Evolutionary conservation across 352 stramenopile genomes (phyloP).

Genomic region (Saprolegnia diclina): DNA sequence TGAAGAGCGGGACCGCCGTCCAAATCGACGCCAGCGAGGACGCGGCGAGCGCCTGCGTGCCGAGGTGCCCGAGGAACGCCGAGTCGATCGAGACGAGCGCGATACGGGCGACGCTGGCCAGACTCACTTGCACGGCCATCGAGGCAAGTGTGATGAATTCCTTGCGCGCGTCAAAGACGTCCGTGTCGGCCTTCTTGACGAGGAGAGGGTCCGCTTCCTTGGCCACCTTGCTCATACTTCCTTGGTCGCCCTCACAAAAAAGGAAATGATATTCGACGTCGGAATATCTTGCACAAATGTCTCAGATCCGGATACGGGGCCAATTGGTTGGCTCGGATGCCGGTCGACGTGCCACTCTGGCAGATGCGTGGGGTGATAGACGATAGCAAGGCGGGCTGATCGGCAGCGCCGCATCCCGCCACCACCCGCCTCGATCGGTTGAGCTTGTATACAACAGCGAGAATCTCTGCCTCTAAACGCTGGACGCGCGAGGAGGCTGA

Average conservation of each 20-base stretch:
- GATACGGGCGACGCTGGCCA: constrained; percentile 71
- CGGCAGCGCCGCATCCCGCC: too few species aligned
- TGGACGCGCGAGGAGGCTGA: too few species aligned
- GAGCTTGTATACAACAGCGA: too few species aligned
- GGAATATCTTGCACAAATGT: constrained; percentile 4
- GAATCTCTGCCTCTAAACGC: too few species aligned
- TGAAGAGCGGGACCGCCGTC: constrained; percentile 62
- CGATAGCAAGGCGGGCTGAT: too few species aligned
- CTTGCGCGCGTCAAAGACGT: constrained; percentile 39
- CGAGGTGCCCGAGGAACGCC: constrained; percentile 70
- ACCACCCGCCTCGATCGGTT: too few species aligned
- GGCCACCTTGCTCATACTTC: not conserved
- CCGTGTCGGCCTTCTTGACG: constrained; percentile 12
- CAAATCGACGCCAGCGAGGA: constrained; percentile 70
- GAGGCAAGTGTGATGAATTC: constrained; percentile 64
- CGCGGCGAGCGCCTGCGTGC: constrained; percentile 59
- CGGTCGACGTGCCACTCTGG: not conserved
- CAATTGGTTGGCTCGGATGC: constrained; percentile 1
- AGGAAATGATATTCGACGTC: constrained; percentile 14
- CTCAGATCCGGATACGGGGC: not conserved
- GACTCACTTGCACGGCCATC: constrained; percentile 75
- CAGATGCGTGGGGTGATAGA: not conserved
- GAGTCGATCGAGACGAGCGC: constrained; percentile 71
- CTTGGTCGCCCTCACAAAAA: constrained; percentile 8
- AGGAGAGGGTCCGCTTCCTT: constrained; percentile 7